Evolutionary conservation across 2,329 filamentous ascomycete species (phyloP), one percentile per base, ranked within the genome.

Genomic region (Fusarium coicis): DNA sequence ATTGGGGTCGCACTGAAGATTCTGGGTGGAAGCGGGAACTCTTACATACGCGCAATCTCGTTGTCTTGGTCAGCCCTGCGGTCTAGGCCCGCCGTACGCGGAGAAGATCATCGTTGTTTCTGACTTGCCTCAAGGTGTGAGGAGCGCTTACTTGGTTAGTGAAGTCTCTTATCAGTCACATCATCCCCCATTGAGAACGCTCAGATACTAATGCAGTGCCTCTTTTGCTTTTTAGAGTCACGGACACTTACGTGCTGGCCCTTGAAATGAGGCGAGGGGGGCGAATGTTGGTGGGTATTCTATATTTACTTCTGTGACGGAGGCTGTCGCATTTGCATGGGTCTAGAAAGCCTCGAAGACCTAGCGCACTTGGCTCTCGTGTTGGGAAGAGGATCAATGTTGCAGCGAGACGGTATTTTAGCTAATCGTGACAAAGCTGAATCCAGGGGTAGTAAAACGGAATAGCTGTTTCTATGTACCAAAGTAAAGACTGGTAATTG

Each of bases 401-500:
- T 12, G 43, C 10, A 46, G 10, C 16, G 16, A 14, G 23, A 9
- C 19, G 23, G 23, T 10, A 14, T 5, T 28, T 46, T 18, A 46
- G 18, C 40, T 28, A 28, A 28, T 12, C 11, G 16, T 46, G n/a
- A 46, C 43, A 28, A 46, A 28, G 43, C 18, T 46, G 23, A 46
- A 46, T 18, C 1, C 10, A 46, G 10, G 10, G 18, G 19, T 23
- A 10, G 10, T 23, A 15, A 16, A 23, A 16, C 16, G n/a, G n/a
- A 23, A 43, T 16, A 16, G 0, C 9, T 11, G 6, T 16, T 43
- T 16, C 40, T 11, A 1, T n/a, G 1, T 4, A 23, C 10, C 10
- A 19, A 43, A 10, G 16, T 11, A 23, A 7, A 43, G 40, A 23
- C 16, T 43, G 15, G n/a, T 10, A 16, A 16, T 16, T 43, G 15